Percentiles rank a stretch among this genome's conserved stretches.
Conservation (phyloP, 768 basidiomycete species). For the Rhizopogon vinicolor region DNA sequence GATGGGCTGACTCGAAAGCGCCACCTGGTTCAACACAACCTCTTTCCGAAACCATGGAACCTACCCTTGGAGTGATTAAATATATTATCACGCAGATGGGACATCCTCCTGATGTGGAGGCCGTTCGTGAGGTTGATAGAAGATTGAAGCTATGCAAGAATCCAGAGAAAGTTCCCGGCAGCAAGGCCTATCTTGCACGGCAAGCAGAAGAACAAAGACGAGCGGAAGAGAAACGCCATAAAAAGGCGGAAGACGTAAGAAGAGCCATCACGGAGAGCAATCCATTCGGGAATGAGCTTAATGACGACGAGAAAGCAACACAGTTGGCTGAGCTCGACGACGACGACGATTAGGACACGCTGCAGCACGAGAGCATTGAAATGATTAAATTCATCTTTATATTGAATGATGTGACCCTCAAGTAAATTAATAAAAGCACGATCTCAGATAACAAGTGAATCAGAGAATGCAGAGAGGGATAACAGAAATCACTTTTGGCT, state of each 20-base stretch:
- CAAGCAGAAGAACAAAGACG: conserved; percentile 68
- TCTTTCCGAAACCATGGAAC: conserved; percentile 18
- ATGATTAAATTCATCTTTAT: background rate
- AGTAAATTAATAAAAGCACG: background rate
- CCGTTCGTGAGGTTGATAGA: conserved; percentile 86
- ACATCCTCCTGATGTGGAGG: conserved; percentile 69
- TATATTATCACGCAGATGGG: conserved; percentile 49
- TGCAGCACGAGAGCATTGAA: background rate
- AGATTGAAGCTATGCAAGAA: conserved; percentile 88
- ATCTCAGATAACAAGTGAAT: conserved; percentile 20
- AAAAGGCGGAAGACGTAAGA: conserved; percentile 49
- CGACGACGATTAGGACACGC: conserved; percentile 13
- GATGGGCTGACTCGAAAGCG: conserved; percentile 54
- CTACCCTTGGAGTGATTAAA: conserved; percentile 43
- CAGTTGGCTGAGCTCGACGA: conserved; percentile 43
- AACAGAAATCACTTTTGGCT: conserved; percentile 43
- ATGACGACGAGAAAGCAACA: conserved; percentile 25
- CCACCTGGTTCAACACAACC: conserved; percentile 3
- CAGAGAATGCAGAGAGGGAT: conserved; percentile 15
- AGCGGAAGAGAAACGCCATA: conserved; percentile 63
- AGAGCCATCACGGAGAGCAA: conserved; percentile 45
- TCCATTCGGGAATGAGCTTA: conserved; percentile 64
- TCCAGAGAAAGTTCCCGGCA: conserved; percentile 93
- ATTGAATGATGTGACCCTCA: conserved; percentile 17
- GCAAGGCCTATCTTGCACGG: conserved; percentile 69